A percentile compares a stretch with the other conserved stretches of the same genome.
These are phyloP conservation scores for Cryptomeria japonica DNA, from an alignment of 75 land plant genomes.

Conservation along the genomic window DNA sequence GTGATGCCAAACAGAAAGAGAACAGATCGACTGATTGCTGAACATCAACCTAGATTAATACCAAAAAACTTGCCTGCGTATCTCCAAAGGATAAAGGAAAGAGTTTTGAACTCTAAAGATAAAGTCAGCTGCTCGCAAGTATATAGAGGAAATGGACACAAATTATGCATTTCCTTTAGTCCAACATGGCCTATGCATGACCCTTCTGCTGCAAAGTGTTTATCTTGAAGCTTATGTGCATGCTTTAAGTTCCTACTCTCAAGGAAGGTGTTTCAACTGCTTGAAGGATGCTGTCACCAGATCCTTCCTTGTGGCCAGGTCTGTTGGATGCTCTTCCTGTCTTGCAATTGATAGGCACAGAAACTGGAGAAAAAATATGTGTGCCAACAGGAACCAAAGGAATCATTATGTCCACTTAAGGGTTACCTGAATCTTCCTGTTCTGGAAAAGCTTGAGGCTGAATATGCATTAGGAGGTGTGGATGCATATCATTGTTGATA, in stretches of 20 bases:
- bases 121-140: no score
- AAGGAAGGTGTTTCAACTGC: neutral
- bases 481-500: neutral
- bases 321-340: neutral
- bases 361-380: neutral
- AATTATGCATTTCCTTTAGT: neutral
- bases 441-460: neutral
- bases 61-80: neutral
- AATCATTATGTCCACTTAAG: neutral
- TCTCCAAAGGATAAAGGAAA: neutral
- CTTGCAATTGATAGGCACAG: neutral
- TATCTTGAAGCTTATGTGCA: neutral
- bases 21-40: neutral
- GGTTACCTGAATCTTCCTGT: neutral
- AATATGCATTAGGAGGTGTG: neutral
- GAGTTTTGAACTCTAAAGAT: neutral
- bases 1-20: neutral
- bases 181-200: neutral
- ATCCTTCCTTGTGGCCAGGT: neutral
- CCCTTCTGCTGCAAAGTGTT: neutral
- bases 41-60: neutral
- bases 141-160: neutral
- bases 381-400: neutral
- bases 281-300: neutral
- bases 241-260: neutral